phyloP scores from a whole-genome alignment of 371 early-diverging fungal species.

The Rhizopus delemar region DNA sequence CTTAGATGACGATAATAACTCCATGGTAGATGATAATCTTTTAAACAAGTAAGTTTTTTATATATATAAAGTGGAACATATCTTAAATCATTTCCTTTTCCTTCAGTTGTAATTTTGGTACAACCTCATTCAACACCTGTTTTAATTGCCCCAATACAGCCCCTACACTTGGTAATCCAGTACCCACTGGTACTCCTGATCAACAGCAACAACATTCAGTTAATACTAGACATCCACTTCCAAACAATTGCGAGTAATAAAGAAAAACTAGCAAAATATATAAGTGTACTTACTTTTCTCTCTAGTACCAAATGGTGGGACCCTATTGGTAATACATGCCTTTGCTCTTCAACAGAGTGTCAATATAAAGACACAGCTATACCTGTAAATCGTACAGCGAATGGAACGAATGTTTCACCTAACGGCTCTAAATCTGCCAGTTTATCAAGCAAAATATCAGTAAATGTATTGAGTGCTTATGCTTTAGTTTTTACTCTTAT shows the following conservation, averaged over 20 bases:
- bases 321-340: slow-evolving; percentile 54
- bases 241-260: slow-evolving; percentile 64
- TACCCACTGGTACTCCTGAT: slow-evolving; percentile 44
- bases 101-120: slow-evolving; percentile 54
- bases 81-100: not conserved
- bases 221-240: slow-evolving; percentile 53
- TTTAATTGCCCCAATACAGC: slow-evolving; percentile 65
- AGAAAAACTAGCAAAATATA: not conserved
- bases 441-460: not conserved
- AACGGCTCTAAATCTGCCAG: slow-evolving; percentile 17
- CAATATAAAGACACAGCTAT: slow-evolving; percentile 54
- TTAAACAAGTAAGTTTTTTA: slow-evolving; percentile 34
- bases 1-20: slow-evolving; percentile 58
- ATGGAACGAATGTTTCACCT: slow-evolving; percentile 8
- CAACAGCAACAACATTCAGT: slow-evolving; percentile 46
- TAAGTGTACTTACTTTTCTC: not conserved
- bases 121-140: slow-evolving; percentile 63
- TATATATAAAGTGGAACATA: too few species aligned
- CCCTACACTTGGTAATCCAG: slow-evolving; percentile 55
- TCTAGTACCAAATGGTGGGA: slow-evolving; percentile 69
- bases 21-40: slow-evolving; percentile 45
- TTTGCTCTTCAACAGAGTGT: slow-evolving; percentile 49
- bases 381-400: slow-evolving; percentile 16
- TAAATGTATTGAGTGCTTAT: too few species aligned
- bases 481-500: too few species aligned